Evolutionary conservation across 2,329 filamentous ascomycete genomes (phyloP), one percentile per base, ranked within the genome.

Genomic region (Pseudopithomyces chartarum): DNA sequence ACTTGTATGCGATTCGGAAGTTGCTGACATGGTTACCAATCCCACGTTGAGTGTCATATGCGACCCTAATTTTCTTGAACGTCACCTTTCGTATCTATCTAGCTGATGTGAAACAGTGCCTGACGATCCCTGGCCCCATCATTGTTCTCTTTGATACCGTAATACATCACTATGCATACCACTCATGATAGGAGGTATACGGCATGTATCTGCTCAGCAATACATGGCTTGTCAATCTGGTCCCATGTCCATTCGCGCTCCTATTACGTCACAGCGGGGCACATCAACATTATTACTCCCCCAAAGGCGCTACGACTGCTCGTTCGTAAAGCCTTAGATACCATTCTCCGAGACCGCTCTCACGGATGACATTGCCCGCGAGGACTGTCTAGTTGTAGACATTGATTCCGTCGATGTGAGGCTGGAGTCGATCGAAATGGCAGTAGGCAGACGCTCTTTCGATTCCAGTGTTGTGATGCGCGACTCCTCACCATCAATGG

Each of bases 261-360:
- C 26, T 6, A 38, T 38, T 38, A 38, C 34, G 13, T 38, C 34
- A 12, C 13, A 38, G 5, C 13, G 3, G 12, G 34, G 5, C 5
- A 4, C 11, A 3, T n/a, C 34, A 38, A 12, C 34, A 5, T 5
- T 13, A n/a, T n/a, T 12, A 38, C 12, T 5, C 13, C n/a, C n/a
- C 12, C 12, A 5, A n/a, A 6, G 3, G n/a, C 34, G 12, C 5
- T 13, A 12, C 5, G n/a, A 6, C 13, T n/a, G 11, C 17, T 42
- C n/a, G 17, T 42, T 17, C 6, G 11, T 8, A 10, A 3, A 6
- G 26, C 3, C 33, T 20, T 20, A 47, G 10, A 19, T 39, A 13
- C 38, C 17, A 45, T 72, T 72, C 17, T 70, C 66, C 6, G 69
- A 71, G 19, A 71, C 60, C 13, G 64, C 64, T 38, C 67, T 61